Evolutionary conservation across 306 rosid genomes (phyloP), one percentile per base, ranked within the genome.

Genomic region (Citrullus amarus): DNA sequence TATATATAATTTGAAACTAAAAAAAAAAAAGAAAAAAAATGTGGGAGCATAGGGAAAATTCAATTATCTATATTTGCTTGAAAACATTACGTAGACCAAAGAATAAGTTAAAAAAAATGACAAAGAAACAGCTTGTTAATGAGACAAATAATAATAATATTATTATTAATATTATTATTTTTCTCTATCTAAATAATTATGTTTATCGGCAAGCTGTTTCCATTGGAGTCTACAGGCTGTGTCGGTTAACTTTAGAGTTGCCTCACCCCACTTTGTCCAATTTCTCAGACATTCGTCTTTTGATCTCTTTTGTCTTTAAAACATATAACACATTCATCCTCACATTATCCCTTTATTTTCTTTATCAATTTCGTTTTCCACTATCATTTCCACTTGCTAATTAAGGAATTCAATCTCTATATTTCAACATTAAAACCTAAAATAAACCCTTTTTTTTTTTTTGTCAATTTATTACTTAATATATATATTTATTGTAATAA

Each of bases 61-160:
- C 9, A 5, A 53, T 53, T 53, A 48, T 20, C 38, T 1, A 63
- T 32, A 34, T 69, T 1, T 66, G 41, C 41, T 71, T 71, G 77
- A 71, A 48, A 71, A 71, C 76, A 48, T 71, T 28, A 71, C 2
- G 55, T 14, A 71, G 59, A 71, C 77, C 41, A 71, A 71, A 71
- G 41, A 71, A 71, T 71, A 71, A 50, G 77, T 71, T 71, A 8
- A 30, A 12, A 71, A 70, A 53, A 28, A 71, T 48, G 59, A 71
- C 77, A 71, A 71, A 71, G 41, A 71, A 71, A 48, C 77, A 71
- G 77, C 22, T 71, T 71, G 77, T 46, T 71, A 71, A 71, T 48
- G 59, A 48, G 77, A 71, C 77, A 71, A 71, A 48, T 6, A 25
- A 22, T 17, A 13, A 51, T 0, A 48, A 48, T 12, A 44, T 9